A percentile compares a stretch with the other conserved stretches of the same genome.
phyloP scores from a whole-genome alignment of 2,329 filamentous ascomycete species.

The Tolypocladium ovalisporum region DNA sequence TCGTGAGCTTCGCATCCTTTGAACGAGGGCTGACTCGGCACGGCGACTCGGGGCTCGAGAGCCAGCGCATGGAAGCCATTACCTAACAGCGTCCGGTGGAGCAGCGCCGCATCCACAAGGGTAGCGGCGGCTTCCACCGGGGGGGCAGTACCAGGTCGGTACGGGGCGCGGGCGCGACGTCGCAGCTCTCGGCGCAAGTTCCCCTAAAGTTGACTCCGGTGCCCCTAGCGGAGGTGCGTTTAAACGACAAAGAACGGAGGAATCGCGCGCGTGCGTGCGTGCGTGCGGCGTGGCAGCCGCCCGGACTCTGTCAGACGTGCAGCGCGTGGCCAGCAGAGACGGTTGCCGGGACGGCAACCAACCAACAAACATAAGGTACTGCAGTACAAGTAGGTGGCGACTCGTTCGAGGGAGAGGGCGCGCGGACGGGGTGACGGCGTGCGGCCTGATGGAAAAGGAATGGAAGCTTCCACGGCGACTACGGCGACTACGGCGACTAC shows the following conservation, averaged over 20 bases:
- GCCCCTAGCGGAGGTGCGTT: neutral
- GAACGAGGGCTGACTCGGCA: neutral
- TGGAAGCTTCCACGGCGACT: neutral
- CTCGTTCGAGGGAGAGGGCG: too few relatives aligned
- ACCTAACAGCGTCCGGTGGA: neutral
- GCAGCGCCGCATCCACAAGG: neutral
- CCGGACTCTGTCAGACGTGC: neutral
- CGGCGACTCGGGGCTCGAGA: neutral
- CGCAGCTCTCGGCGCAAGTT: conserved; percentile 1
- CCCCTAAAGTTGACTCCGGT: conserved; percentile 6
- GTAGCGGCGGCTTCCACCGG: conserved; percentile 1
- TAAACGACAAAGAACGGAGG: neutral
- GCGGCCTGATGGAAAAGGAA: neutral
- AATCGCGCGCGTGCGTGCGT: neutral
- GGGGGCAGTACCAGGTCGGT: neutral
- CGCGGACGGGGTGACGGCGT: neutral
- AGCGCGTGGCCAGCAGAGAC: neutral
- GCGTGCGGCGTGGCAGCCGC: too few relatives aligned
- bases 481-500: neutral
- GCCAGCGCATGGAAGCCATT: neutral
- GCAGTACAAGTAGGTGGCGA: neutral
- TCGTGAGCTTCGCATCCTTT: too few relatives aligned
- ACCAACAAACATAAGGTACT: neutral
- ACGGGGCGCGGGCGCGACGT: neutral
- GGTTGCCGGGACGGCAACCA: neutral